A percentile compares a stretch with the other conserved stretches of the same genome.
These are phyloP conservation scores for Candida nemodendra DNA, from an alignment of 805 yeast genomes.

Conservation along the genomic window DNA sequence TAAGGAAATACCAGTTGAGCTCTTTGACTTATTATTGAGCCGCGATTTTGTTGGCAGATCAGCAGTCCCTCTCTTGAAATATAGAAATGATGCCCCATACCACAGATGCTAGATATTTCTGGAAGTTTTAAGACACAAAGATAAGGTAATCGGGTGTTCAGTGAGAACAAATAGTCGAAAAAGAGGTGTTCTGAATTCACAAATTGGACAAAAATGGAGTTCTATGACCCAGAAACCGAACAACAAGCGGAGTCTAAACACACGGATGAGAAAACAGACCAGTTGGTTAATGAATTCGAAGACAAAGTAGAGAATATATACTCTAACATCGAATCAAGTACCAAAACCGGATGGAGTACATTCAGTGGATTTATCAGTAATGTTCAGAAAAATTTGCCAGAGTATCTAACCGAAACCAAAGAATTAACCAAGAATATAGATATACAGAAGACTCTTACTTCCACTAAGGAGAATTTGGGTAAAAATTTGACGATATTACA, in stretches of 20 bases:
- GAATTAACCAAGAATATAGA: slow-evolving; percentile 21
- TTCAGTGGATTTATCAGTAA: slow-evolving; percentile 36
- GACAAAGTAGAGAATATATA: slow-evolving; percentile 39
- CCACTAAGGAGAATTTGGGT: slow-evolving; percentile 18
- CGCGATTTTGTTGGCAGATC: too few relatives aligned
- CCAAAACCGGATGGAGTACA: slow-evolving; percentile 36
- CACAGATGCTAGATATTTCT: too few relatives aligned
- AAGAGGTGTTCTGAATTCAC: too few relatives aligned
- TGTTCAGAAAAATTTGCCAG: slow-evolving; percentile 34
- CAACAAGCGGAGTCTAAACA: slow-evolving; percentile 22
- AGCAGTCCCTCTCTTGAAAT: too few relatives aligned
- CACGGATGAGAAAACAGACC: slow-evolving; percentile 49
- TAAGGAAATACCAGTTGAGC: too few relatives aligned
- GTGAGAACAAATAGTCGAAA: not conserved
- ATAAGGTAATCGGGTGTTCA: too few relatives aligned
- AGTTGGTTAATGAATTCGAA: slow-evolving; percentile 54
- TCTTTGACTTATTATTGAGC: too few relatives aligned
- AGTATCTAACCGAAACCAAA: slow-evolving; percentile 29
- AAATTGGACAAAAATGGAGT: slow-evolving; percentile 35
- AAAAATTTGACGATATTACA: slow-evolving; percentile 16
- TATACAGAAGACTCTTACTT: slow-evolving; percentile 15
- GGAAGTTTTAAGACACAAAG: too few relatives aligned
- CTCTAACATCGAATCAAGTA: slow-evolving; percentile 41
- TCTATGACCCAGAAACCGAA: slow-evolving; percentile 29
- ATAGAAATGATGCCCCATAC: too few relatives aligned